Evolutionary conservation across 306 rosid genomes (phyloP).

Genomic region (Macrotyloma uniflorum): DNA sequence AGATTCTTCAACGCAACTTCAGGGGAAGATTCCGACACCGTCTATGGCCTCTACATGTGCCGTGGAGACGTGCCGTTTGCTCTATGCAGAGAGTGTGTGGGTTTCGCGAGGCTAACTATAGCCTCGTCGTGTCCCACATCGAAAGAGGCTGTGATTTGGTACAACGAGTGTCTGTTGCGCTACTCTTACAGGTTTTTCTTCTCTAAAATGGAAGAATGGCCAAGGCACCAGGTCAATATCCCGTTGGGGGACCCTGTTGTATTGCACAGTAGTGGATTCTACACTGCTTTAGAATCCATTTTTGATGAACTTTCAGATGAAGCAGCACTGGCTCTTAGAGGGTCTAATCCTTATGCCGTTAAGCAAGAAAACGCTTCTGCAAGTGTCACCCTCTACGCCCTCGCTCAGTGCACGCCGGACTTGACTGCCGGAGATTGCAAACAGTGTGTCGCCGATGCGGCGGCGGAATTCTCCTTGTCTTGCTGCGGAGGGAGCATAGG

Average conservation of each 20-base stretch:
- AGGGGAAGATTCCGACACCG: neutral
- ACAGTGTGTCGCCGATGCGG: constrained; percentile 43
- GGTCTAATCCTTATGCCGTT: constrained; percentile 31
- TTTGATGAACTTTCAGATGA: constrained; percentile 18
- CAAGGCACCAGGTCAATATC: constrained; percentile 38
- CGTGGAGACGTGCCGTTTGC: constrained; percentile 46
- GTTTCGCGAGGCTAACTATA: constrained; percentile 38
- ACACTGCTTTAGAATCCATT: constrained; percentile 36
- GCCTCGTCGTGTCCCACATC: constrained; percentile 28
- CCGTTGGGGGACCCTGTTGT: constrained; percentile 47
- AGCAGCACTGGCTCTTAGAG: constrained; percentile 30
- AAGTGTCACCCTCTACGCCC: constrained; percentile 31
- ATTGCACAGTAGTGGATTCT: constrained; percentile 30
- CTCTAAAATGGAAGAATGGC: constrained; percentile 39
- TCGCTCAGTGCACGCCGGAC: constrained; percentile 60
- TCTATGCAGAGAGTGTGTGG: constrained; percentile 51
- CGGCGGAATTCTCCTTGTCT: constrained; percentile 21
- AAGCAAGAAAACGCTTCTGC: constrained; percentile 39
- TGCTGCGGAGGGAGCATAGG: constrained; percentile 54
- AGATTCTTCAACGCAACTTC: constrained; percentile 51
- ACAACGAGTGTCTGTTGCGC: constrained; percentile 51
- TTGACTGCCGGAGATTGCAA: constrained; percentile 32
- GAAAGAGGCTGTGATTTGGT: constrained; percentile 51
- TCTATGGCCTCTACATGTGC: constrained; percentile 55
- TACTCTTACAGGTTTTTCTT: constrained; percentile 45